Conservation (phyloP, 2,329 filamentous ascomycete species). For the Nothopassalora personata region DNA sequence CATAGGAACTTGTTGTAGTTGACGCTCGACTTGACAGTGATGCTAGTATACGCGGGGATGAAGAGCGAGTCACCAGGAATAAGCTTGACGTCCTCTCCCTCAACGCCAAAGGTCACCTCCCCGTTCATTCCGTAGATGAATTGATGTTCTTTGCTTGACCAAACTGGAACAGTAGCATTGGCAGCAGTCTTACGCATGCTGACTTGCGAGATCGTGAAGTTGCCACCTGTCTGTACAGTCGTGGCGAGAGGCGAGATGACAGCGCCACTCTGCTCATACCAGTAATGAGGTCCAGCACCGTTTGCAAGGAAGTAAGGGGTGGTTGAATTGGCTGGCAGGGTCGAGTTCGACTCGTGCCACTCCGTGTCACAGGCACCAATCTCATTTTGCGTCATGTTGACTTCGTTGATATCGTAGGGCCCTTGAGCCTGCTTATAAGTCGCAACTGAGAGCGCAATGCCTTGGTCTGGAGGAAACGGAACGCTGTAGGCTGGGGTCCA, state of each 20-base stretch:
- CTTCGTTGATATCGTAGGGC: slow-evolving; percentile 11
- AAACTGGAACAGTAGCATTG: background rate
- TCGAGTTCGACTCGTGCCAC: slow-evolving; percentile 8
- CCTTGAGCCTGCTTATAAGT: slow-evolving; percentile 1
- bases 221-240: slow-evolving; percentile 9
- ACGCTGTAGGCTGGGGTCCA: slow-evolving; percentile 14
- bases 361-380: background rate
- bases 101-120: background rate
- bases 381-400: slow-evolving; percentile 5
- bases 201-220: slow-evolving; percentile 14
- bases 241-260: slow-evolving; percentile 15
- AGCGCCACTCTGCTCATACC: slow-evolving; percentile 11
- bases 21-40: slow-evolving; percentile 1
- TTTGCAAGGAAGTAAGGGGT: slow-evolving; percentile 15
- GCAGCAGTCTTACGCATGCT: slow-evolving; percentile 4
- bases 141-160: background rate
- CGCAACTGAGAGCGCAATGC: slow-evolving; percentile 3
- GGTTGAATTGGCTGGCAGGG: slow-evolving; percentile 8
- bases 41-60: slow-evolving; percentile 2
- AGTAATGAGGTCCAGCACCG: slow-evolving; percentile 14
- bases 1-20: slow-evolving; percentile 8
- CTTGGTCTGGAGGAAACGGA: slow-evolving; percentile 14
- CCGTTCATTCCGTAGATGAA: slow-evolving; percentile 6
- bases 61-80: slow-evolving; percentile 4
- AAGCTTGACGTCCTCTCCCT: slow-evolving; percentile 1